Conservation (phyloP, 2,329 filamentous ascomycete species). For the Biscogniauxia mediterranea region DNA sequence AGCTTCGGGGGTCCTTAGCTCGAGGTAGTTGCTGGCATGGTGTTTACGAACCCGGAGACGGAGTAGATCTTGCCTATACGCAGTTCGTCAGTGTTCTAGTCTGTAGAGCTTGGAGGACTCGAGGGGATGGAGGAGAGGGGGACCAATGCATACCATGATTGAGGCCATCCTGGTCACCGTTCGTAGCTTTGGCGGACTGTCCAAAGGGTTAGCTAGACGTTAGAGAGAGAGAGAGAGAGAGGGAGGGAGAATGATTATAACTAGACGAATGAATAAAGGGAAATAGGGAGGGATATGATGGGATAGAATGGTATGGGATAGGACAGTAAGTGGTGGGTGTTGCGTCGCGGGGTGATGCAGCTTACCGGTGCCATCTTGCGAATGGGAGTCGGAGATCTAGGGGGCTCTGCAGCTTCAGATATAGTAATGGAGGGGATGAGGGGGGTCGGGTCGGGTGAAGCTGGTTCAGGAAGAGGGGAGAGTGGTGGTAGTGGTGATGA, state of each 20-base stretch:
- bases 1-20: constrained; percentile 23
- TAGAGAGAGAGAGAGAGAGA: neutral
- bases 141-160: constrained; percentile 26
- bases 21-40: constrained; percentile 2
- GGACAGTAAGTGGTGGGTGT: neutral
- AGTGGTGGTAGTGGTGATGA: constrained; percentile 28
- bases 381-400: constrained; percentile 28
- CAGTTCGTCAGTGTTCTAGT: constrained; percentile 13
- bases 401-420: constrained; percentile 27
- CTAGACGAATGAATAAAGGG: constrained; percentile 11
- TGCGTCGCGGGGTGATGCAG: constrained; percentile 25
- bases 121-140: neutral
- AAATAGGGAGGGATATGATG: constrained; percentile 5
- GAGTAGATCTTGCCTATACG: constrained; percentile 59
- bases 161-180: constrained; percentile 32
- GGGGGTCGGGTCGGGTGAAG: constrained; percentile 30
- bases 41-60: constrained; percentile 56
- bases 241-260: constrained; percentile 8
- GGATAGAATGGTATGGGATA: no score
- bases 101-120: neutral
- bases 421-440: constrained; percentile 26
- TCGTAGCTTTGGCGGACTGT: constrained; percentile 32
- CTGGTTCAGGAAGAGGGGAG: constrained; percentile 30
- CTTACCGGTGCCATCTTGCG: constrained; percentile 58
- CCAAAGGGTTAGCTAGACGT: constrained; percentile 18